Evolutionary conservation across 495 filamentous ascomycete species (phyloP).

Genomic region (Hyaloscypha hepaticicola): DNA sequence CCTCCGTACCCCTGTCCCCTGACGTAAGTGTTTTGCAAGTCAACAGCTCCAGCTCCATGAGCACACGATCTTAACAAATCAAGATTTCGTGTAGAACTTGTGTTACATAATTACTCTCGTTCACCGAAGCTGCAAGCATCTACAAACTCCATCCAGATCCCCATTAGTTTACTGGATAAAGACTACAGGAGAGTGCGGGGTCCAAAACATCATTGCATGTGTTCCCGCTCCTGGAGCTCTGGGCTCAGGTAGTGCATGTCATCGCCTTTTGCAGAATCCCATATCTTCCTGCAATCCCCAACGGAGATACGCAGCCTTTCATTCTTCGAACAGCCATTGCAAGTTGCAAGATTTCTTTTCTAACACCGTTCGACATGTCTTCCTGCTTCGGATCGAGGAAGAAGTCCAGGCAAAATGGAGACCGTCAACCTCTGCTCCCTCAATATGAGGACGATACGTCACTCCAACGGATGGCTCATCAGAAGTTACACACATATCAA

Average conservation of each 20-base stretch:
- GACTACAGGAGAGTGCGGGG: background rate
- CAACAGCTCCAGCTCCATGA: background rate
- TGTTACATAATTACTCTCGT: slow-evolving; percentile 1
- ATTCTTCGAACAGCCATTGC: background rate
- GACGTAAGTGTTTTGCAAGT: slow-evolving; percentile 6
- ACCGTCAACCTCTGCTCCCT: slow-evolving; percentile 77
- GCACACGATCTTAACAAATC: background rate
- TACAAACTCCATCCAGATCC: background rate
- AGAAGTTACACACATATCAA: slow-evolving; percentile 90
- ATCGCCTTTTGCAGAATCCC: slow-evolving; percentile 16
- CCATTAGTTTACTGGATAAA: background rate
- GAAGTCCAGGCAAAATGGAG: slow-evolving; percentile 36
- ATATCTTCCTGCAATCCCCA: background rate
- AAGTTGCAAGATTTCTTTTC: background rate
- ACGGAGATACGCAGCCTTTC: background rate
- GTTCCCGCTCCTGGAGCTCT: background rate
- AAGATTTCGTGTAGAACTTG: background rate
- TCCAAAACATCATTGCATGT: background rate
- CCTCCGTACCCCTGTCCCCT: background rate
- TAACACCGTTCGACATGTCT: slow-evolving; percentile 23
- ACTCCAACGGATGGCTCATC: slow-evolving; percentile 71
- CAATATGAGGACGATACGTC: slow-evolving; percentile 81
- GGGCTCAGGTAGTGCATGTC: background rate
- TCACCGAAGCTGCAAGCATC: background rate
- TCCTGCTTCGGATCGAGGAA: slow-evolving; percentile 41